Evolutionary conservation across 2,329 filamentous ascomycete species (phyloP), one percentile per base, ranked within the genome.

Genomic region (Hypoxylon sp.): DNA sequence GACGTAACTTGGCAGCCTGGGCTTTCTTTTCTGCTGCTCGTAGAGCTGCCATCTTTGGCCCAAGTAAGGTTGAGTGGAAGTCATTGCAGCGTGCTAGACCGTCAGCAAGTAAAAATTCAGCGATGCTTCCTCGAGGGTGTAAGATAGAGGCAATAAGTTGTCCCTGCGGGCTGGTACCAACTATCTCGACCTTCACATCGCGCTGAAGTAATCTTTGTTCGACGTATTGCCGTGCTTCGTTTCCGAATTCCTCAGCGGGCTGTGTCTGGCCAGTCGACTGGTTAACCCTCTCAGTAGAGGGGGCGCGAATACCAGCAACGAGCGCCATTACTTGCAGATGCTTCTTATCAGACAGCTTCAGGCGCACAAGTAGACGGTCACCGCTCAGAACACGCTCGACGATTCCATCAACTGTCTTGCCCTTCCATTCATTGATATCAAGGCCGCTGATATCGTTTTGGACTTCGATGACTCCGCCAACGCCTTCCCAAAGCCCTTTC

Each of bases 51-150:
- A 99, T 99, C 75, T 95, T 93, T 55, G 89, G 84, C 49, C 96
- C 96, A 10, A 99, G 88, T 83, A 98, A 86, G 42, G 94, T 97
- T 0, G 95, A 97, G 83, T 99, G 96, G 82, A 96, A 95, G 81
- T 99, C 96, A 72, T 95, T 94, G 84, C 95, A 98, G 76, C 94
- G 89, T 44, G 95, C 96, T 62, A 98, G 86, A 75, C 96, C 96
- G 59, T 94, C 93, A 75, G 95, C 90, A 49, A 99, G 89, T 48
- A 99, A 82, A 80, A 97, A 97, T 72, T 93, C 93, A 70, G 95
- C 94, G 79, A 99, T 97, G 81, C 94, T 97, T 70, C 96, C 96
- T 68, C 91, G 89, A 30, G 95, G 95, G 82, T 99, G 96, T 72
- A 95, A 86, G 48, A 99, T 87, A 55, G 90, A 90, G 63, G 92